A percentile compares a stretch with the other conserved stretches of the same genome.
phyloP scores from a whole-genome alignment of 106 monocot species.

The Chionographis japonica region DNA sequence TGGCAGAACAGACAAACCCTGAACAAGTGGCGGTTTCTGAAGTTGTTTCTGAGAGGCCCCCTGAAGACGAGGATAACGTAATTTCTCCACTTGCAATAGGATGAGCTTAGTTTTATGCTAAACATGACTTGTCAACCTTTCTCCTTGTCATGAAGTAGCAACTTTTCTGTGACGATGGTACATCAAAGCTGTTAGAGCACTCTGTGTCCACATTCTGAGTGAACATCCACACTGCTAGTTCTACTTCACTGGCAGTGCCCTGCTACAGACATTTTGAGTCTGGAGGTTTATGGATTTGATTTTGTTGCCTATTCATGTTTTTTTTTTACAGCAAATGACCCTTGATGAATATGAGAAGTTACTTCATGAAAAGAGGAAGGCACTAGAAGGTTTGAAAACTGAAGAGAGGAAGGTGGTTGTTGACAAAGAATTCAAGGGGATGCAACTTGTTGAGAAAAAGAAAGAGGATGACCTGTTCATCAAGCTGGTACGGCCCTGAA shows the following conservation, averaged over 20 bases:
- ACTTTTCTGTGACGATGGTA: too few relatives aligned
- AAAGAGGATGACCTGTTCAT: conserved; percentile 9
- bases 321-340: conserved; percentile 16
- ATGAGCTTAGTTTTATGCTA: too few relatives aligned
- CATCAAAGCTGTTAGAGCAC: too few relatives aligned
- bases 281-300: not conserved
- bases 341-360: conserved; percentile 20
- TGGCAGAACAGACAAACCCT: not conserved
- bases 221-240: too few relatives aligned
- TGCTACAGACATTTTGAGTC: too few relatives aligned
- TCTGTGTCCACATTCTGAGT: too few relatives aligned
- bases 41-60: not conserved
- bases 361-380: conserved; percentile 23
- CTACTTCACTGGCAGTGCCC: too few relatives aligned
- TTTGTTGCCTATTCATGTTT: not conserved
- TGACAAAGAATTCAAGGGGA: conserved; percentile 15
- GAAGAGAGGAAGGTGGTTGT: conserved; percentile 9
- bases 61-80: not conserved
- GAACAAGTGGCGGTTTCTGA: not conserved
- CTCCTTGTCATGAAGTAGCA: too few relatives aligned
- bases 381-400: conserved; percentile 10
- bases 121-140: too few relatives aligned
- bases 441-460: conserved; percentile 21
- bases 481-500: conserved; percentile 9
- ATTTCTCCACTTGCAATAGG: not conserved